Percentiles rank a stretch among this genome's conserved stretches.
Conservation (phyloP, 2,329 filamentous ascomycete species). For the Thermothelomyces thermophilus region DNA sequence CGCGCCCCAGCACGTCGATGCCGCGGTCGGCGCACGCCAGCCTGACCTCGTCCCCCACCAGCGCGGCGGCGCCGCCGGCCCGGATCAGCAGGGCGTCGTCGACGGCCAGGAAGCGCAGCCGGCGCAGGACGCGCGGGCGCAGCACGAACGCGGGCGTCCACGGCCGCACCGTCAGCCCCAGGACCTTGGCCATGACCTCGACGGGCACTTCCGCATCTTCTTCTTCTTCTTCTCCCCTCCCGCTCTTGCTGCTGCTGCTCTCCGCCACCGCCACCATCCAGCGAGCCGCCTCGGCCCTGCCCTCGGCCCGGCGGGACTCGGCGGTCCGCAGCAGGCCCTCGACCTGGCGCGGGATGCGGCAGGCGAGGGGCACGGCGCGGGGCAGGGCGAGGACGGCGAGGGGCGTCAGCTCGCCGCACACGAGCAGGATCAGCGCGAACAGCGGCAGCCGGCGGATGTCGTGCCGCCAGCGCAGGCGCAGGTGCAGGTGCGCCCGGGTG, state of each 20-base stretch:
- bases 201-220: neutral
- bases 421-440: conserved; percentile 66
- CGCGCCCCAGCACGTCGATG: conserved; percentile 49
- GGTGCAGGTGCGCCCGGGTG: conserved; percentile 63
- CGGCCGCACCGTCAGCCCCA: conserved; percentile 32
- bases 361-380: conserved; percentile 68
- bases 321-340: conserved; percentile 45
- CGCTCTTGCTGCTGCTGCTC: conserved; percentile 22
- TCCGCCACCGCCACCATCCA: neutral
- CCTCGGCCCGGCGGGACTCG: conserved; percentile 44
- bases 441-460: conserved; percentile 73
- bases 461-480: conserved; percentile 59
- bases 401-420: conserved; percentile 84
- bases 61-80: conserved; percentile 52
- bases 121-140: conserved; percentile 43
- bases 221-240: neutral
- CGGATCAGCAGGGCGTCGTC: conserved; percentile 65
- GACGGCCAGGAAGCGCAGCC: conserved; percentile 56
- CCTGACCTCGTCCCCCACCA: conserved; percentile 58
- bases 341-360: conserved; percentile 73
- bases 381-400: conserved; percentile 67
- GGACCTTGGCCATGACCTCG: conserved; percentile 27
- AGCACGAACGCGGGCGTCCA: conserved; percentile 45
- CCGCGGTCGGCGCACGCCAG: conserved; percentile 68
- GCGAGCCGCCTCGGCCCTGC: conserved; percentile 13